Evolutionary conservation across 202 grass and related monocot genomes (phyloP), one percentile per base, ranked within the genome.

Genomic region (Schoenoplectus triqueter): DNA sequence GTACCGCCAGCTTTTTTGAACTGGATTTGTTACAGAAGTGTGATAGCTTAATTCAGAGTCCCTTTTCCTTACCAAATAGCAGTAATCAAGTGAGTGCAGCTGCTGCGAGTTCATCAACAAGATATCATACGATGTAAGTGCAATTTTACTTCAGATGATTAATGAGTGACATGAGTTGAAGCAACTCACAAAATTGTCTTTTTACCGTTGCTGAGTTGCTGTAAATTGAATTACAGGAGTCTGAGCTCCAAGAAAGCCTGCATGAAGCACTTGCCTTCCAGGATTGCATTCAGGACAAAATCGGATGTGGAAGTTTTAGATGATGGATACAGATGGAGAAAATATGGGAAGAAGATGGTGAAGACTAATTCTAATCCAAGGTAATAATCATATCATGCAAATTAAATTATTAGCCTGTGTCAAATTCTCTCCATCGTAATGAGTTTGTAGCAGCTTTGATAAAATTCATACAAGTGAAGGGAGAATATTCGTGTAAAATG

Each of bases 321-420:
- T 47, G 94, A 96, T 69, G 91, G 93, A 1, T 96, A 96, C 86
- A 84, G 80, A 52, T 96, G 91, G 93, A 91, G 87, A 81, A 96
- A 96, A 74, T 93, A 96, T 73, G 93, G 93, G 54, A 93, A 96
- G 89, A 96, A 96, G 78, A 79, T 89, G 82, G 86, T 94, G 51
- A 97, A 97, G 89, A 88, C 85, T 81, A 97, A 85, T 84, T 91
- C 91, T 11, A 90, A 92, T 82, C 94, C 91, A 19, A 94, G 93
- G 93, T 95, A 84, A 72, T 55, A 10, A 82, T 48, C 0, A 55
- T 56, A 11, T 77, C n/a, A 56, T 40, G 19, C 5, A 19, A 57
- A 45, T 40, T 5, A 39, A 66, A 66, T 39, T 40, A 69, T 2
- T 7, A 17, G 13, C 13, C 41, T 45, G 41, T 69, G 39, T n/a